Percentiles rank a stretch among this genome's conserved stretches.
Conservation (phyloP, 257 asterid genomes). For the Haberlea rhodopensis region DNA sequence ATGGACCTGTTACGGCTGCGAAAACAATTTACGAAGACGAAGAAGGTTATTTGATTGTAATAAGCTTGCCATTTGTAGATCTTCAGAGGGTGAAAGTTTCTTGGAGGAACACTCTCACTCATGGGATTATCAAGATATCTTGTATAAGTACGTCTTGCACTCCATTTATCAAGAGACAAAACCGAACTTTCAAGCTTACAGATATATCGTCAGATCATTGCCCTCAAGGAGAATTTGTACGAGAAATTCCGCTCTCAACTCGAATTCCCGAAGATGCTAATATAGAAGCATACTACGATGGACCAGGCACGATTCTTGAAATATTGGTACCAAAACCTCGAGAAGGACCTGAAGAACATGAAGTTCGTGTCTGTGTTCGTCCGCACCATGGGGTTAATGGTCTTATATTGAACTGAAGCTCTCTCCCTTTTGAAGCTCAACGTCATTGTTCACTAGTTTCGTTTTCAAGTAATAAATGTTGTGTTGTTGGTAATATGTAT, state of each 20-base stretch:
- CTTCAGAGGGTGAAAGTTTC: slow-evolving; percentile 64
- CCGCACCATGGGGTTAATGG: slow-evolving; percentile 45
- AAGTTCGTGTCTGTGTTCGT: slow-evolving; percentile 50
- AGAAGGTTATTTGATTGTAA: slow-evolving; percentile 61
- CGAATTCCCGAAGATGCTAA: slow-evolving; percentile 55
- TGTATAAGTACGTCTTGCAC: slow-evolving; percentile 39
- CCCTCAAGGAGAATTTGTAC: slow-evolving; percentile 48
- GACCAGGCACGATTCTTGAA: slow-evolving; percentile 40
- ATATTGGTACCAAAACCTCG: slow-evolving; percentile 46
- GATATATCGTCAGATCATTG: slow-evolving; percentile 48
- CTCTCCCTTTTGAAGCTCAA: slow-evolving; percentile 7
- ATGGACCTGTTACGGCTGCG: slow-evolving; percentile 76
- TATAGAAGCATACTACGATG: slow-evolving; percentile 46
- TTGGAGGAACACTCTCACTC: slow-evolving; percentile 61
- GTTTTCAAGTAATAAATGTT: slow-evolving; percentile 11
- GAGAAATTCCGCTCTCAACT: slow-evolving; percentile 44
- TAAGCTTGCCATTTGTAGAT: slow-evolving; percentile 65
- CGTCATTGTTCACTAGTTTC: slow-evolving; percentile 6
- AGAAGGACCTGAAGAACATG: slow-evolving; percentile 47
- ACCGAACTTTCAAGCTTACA: slow-evolving; percentile 44
- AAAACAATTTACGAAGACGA: slow-evolving; percentile 66
- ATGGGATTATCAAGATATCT: slow-evolving; percentile 40
- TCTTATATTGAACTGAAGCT: slow-evolving; percentile 40
- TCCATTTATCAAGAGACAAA: slow-evolving; percentile 42
- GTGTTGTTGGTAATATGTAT: slow-evolving; percentile 26